A percentile compares a stretch with the other conserved stretches of the same genome.
Evolutionary conservation across 106 monocot genomes (phyloP).

Genomic region (Dioscorea alata): DNA sequence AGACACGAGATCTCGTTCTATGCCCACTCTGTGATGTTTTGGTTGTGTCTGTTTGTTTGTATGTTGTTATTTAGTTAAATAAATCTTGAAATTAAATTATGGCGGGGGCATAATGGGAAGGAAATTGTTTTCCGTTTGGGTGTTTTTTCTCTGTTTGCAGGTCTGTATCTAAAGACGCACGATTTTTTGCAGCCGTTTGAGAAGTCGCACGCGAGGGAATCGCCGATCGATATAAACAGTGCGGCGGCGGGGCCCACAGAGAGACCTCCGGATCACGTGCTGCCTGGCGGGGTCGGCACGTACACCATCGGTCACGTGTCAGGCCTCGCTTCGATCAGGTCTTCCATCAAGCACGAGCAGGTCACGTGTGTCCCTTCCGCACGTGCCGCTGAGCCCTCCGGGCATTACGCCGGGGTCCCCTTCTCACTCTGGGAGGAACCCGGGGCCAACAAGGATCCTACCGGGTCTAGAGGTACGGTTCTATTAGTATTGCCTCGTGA

Average conservation of each 20-base stretch:
- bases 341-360: conserved; percentile 32
- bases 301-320: conserved; percentile 47
- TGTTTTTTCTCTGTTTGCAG: conserved; percentile 14
- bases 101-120: too few species aligned
- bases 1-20: too few species aligned
- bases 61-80: too few species aligned
- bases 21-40: too few species aligned
- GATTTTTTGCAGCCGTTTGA: conserved; percentile 52
- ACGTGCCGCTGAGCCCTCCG: conserved; percentile 13
- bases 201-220: conserved; percentile 3
- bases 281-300: conserved; percentile 54
- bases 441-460: conserved; percentile 8
- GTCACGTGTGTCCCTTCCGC: conserved; percentile 14
- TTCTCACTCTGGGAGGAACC: conserved; percentile 22
- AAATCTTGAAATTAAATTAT: too few species aligned
- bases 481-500: too few species aligned
- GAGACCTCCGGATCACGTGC: conserved; percentile 21
- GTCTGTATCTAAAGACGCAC: conserved; percentile 46
- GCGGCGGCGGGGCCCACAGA: not conserved
- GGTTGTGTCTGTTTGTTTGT: too few species aligned
- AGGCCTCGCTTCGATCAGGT: not conserved
- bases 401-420: not conserved
- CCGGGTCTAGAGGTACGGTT: conserved; percentile 15
- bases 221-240: conserved; percentile 5
- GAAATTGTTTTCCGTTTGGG: too few species aligned